These are phyloP conservation scores for Pseudonitzschia multistriata DNA, from an alignment of 108 stramenopile genomes.

Conservation along the genomic window DNA sequence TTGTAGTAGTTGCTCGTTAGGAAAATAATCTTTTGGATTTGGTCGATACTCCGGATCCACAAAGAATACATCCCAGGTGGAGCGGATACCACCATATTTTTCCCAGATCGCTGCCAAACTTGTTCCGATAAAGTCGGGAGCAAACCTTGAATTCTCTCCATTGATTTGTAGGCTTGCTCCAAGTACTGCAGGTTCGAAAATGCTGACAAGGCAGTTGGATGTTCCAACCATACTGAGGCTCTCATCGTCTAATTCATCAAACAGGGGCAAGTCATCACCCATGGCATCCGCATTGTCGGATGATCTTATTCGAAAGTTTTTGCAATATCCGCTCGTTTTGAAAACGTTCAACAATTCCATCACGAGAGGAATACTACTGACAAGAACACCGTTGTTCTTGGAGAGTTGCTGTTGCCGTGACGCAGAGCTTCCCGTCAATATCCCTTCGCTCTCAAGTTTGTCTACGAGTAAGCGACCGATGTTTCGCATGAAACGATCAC, in stretches of 20 bases:
- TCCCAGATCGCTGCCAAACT: slow-evolving; percentile 78
- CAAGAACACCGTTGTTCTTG: slow-evolving; percentile 18
- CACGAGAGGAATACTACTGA: slow-evolving; percentile 46
- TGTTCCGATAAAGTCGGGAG: slow-evolving; percentile 75
- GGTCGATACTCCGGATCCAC: slow-evolving; percentile 84
- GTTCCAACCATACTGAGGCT: slow-evolving; percentile 42
- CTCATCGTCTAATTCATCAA: slow-evolving; percentile 83
- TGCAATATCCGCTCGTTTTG: slow-evolving; percentile 46
- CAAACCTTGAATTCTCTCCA: slow-evolving; percentile 79
- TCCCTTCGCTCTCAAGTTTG: slow-evolving; percentile 12
- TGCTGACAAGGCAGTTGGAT: slow-evolving; percentile 69
- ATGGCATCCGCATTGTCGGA: slow-evolving; percentile 29
- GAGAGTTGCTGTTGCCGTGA: neutral
- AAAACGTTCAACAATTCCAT: slow-evolving; percentile 53
- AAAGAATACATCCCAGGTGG: slow-evolving; percentile 74
- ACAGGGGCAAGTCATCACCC: slow-evolving; percentile 30
- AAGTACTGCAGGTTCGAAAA: slow-evolving; percentile 69
- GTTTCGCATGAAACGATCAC: slow-evolving; percentile 62
- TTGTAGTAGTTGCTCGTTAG: slow-evolving; percentile 75
- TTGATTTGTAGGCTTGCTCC: slow-evolving; percentile 75
- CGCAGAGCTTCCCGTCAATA: neutral
- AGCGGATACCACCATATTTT: slow-evolving; percentile 34
- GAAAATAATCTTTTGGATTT: slow-evolving; percentile 89
- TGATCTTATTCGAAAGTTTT: slow-evolving; percentile 32
- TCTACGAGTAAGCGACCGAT: slow-evolving; percentile 41